Evolutionary conservation across 805 yeast genomes (phyloP).

Genomic region (Clavispora vitiphila): DNA sequence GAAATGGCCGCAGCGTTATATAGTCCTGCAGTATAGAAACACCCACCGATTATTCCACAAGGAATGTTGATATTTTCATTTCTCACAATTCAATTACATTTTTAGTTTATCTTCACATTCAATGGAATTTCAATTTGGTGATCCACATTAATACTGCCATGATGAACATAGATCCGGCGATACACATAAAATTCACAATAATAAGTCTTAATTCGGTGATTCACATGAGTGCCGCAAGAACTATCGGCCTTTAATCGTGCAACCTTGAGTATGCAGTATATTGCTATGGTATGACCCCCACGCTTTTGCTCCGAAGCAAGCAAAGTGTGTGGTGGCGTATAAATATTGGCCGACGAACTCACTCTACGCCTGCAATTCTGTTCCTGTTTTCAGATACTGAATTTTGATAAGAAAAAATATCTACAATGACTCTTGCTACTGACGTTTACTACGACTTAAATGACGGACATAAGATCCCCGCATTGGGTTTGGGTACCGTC

Average conservation of each 20-base stretch:
- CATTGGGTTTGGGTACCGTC: conserved; percentile 58
- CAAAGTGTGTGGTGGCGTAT: background rate
- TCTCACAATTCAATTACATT: background rate
- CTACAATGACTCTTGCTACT: conserved; percentile 1
- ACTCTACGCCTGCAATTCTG: too few relatives aligned
- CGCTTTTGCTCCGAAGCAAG: background rate
- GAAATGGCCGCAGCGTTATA: too few relatives aligned
- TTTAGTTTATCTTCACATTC: background rate
- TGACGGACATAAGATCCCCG: conserved; percentile 59
- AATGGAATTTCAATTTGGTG: background rate
- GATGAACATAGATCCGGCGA: too few relatives aligned
- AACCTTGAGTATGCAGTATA: background rate
- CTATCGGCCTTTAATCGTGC: too few relatives aligned
- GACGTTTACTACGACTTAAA: conserved; percentile 38
- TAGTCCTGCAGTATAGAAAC: too few relatives aligned
- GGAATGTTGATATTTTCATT: background rate
- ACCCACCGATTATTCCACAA: too few relatives aligned
- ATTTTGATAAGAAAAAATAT: background rate
- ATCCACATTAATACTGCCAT: too few relatives aligned
- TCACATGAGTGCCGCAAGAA: too few relatives aligned
- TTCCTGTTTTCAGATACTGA: background rate
- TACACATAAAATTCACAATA: too few relatives aligned
- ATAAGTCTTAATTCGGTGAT: too few relatives aligned
- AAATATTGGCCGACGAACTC: background rate
- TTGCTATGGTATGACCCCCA: background rate